Percentiles rank a stretch among this genome's conserved stretches.
These are phyloP conservation scores for Clarireedia hainanense DNA, from an alignment of 2,329 filamentous ascomycete species.

Conservation along the genomic window DNA sequence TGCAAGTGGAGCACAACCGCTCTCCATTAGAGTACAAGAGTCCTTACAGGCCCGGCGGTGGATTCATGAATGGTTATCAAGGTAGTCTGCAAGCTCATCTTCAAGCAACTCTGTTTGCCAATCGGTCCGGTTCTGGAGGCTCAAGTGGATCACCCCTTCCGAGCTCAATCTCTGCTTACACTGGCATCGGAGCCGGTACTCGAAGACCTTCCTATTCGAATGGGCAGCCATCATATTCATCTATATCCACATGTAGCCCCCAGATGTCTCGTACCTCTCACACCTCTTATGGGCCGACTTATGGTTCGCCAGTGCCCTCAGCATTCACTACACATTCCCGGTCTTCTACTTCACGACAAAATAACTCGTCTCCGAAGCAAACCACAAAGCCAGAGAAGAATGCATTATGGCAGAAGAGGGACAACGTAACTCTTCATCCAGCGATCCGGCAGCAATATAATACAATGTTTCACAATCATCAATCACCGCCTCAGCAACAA, in stretches of 20 bases:
- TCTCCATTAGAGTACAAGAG: conserved; percentile 49
- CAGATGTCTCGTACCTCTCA: not conserved
- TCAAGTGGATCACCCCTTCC: conserved; percentile 3
- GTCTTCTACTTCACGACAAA: conserved; percentile 6
- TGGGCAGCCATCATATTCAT: not conserved
- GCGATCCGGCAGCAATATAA: conserved; percentile 31
- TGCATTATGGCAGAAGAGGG: conserved; percentile 23
- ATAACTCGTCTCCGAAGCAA: conserved; percentile 12
- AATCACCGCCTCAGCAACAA: conserved; percentile 6
- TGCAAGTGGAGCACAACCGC: conserved; percentile 53
- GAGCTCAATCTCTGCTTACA: conserved; percentile 6
- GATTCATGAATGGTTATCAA: conserved; percentile 55
- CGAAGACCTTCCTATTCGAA: not conserved
- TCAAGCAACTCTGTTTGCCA: conserved; percentile 23
- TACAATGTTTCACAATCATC: conserved; percentile 18
- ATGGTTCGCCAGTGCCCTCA: conserved; percentile 6
- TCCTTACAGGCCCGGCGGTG: conserved; percentile 47
- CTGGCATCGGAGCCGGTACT: not conserved
- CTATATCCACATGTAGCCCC: not conserved
- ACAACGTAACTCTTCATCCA: conserved; percentile 28
- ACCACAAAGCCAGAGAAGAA: conserved; percentile 2
- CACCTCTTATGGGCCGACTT: not conserved
- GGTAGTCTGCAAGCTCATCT: conserved; percentile 31
- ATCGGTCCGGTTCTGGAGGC: conserved; percentile 11
- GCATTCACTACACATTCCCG: not conserved